These are phyloP conservation scores for Rhododendron kiyosumense DNA, from an alignment of 148 eudicot species.

Conservation along the genomic window DNA sequence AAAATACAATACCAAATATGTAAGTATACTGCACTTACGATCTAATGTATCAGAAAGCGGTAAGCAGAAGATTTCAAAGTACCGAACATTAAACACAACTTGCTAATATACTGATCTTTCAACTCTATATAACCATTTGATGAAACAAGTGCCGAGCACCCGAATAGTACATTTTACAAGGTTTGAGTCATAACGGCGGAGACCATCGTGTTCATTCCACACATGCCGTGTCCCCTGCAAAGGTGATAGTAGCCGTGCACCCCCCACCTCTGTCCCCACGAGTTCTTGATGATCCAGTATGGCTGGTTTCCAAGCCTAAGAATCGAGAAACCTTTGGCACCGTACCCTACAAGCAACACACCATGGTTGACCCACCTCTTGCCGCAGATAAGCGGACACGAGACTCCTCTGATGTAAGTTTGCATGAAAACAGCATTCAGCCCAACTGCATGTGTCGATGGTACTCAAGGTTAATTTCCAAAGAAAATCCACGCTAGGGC, in stretches of 20 bases:
- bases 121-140: background rate
- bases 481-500: background rate
- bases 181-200: constrained; percentile 57
- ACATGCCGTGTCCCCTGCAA: constrained; percentile 70
- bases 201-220: constrained; percentile 86
- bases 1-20: background rate
- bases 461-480: background rate
- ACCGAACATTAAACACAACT: background rate
- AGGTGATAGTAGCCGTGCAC: constrained; percentile 70
- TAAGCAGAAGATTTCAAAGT: background rate
- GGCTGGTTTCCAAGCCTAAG: constrained; percentile 64
- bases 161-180: background rate
- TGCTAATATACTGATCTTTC: background rate
- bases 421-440: constrained; percentile 87
- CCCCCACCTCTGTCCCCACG: constrained; percentile 91
- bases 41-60: background rate
- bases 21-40: background rate
- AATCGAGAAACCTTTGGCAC: constrained; percentile 63
- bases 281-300: constrained; percentile 89
- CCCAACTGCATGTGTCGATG: constrained; percentile 40
- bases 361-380: constrained; percentile 72
- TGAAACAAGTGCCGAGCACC: background rate
- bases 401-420: constrained; percentile 86
- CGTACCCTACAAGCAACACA: constrained; percentile 77
- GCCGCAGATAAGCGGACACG: constrained; percentile 74